A percentile compares a stretch with the other conserved stretches of the same genome.
Conservation (phyloP, 306 rosid genomes). For the Cucumis melo region DNA sequence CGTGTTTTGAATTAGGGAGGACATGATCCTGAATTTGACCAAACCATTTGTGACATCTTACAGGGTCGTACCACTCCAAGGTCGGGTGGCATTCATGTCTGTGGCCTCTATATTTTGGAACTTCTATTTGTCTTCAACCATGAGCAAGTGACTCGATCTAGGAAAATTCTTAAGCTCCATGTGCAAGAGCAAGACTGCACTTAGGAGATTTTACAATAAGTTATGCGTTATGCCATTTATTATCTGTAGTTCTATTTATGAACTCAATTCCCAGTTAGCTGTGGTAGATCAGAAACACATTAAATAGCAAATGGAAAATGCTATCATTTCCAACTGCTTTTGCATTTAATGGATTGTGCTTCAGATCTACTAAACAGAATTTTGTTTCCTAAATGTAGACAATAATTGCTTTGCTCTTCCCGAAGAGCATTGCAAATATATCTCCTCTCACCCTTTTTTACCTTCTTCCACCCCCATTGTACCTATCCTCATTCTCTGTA, state of each 20-base stretch:
- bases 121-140: constrained; percentile 68
- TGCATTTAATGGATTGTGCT: not conserved
- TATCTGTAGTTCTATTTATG: not conserved
- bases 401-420: not conserved
- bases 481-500: not conserved
- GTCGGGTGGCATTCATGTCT: constrained; percentile 88
- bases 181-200: not conserved
- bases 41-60: constrained; percentile 14
- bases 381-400: not conserved
- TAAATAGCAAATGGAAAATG: not conserved
- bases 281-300: not conserved
- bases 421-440: not conserved
- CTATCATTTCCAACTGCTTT: not conserved
- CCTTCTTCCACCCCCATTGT: not conserved
- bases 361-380: not conserved
- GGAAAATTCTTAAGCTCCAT: not conserved
- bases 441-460: not conserved
- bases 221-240: not conserved
- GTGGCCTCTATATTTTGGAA: constrained; percentile 88
- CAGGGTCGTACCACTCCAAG: constrained; percentile 95
- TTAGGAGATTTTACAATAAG: not conserved
- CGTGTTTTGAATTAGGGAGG: not conserved
- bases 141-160: constrained; percentile 52
- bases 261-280: not conserved
- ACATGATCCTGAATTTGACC: constrained; percentile 7